Evolutionary conservation across 139 green algal species (phyloP).

Genomic region (Yamagishiella unicocca): DNA sequence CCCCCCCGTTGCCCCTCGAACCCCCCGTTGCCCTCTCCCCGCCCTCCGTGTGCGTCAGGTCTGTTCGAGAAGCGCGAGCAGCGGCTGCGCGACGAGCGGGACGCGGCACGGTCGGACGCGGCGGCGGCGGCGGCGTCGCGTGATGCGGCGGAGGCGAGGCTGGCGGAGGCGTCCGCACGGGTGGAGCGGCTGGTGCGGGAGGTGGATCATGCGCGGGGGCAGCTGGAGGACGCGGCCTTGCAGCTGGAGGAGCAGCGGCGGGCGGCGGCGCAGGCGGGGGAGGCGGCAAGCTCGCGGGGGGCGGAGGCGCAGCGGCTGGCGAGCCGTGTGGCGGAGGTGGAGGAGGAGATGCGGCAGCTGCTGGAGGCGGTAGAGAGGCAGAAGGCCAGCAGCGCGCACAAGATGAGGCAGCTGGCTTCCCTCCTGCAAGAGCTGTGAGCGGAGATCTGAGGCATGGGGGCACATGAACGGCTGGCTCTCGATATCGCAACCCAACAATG

Average conservation of each 20-base stretch:
- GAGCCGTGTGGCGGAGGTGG: slow-evolving; percentile 66
- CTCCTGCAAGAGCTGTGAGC: slow-evolving; percentile 62
- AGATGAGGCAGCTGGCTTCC: slow-evolving; percentile 68
- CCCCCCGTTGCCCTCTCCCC: neutral
- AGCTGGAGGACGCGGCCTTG: slow-evolving; percentile 28
- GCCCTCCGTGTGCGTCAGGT: slow-evolving; percentile 28
- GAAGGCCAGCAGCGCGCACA: slow-evolving; percentile 66
- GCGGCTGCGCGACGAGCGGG: slow-evolving; percentile 62
- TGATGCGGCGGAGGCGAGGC: slow-evolving; percentile 12
- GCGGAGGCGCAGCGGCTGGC: slow-evolving; percentile 46
- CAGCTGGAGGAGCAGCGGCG: slow-evolving; percentile 32
- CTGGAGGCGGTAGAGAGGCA: slow-evolving; percentile 74
- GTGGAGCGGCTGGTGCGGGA: slow-evolving; percentile 12
- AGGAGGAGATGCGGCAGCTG: slow-evolving; percentile 77
- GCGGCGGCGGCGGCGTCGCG: neutral
- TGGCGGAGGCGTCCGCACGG: slow-evolving; percentile 17
- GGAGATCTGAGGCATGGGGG: no score
- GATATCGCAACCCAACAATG: no score
- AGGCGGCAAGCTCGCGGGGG: slow-evolving; percentile 50
- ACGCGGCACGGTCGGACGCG: slow-evolving; percentile 51
- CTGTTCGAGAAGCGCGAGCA: slow-evolving; percentile 70
- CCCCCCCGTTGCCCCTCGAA: no score
- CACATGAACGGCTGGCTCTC: no score
- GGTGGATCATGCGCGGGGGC: slow-evolving; percentile 1
- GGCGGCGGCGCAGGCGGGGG: slow-evolving; percentile 53